These are phyloP conservation scores for Turritis glabra DNA, from an alignment of 345 rosid genomes.

Conservation along the genomic window DNA sequence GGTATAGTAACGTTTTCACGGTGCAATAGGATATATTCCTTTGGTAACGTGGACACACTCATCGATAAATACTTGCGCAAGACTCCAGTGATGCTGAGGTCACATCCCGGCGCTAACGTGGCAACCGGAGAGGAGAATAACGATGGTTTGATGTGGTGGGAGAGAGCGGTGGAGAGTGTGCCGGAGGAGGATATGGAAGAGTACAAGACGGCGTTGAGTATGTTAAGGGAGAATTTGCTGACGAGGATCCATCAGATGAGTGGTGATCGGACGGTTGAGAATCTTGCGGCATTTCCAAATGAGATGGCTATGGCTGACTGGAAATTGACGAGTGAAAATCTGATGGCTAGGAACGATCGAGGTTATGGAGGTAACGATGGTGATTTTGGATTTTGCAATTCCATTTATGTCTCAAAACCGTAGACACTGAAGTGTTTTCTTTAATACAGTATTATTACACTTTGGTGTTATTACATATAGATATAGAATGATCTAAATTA, in stretches of 20 bases:
- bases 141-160: constrained; percentile 37
- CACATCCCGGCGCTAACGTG: background rate
- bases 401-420: constrained; percentile 2
- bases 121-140: background rate
- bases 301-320: constrained; percentile 20
- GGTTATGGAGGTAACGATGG: constrained; percentile 16
- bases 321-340: constrained; percentile 1
- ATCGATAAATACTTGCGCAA: constrained; percentile 23
- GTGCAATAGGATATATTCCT: constrained; percentile 27
- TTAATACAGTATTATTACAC: background rate
- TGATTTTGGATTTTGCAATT: background rate
- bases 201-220: constrained; percentile 24
- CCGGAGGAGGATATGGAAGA: constrained; percentile 35
- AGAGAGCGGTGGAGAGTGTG: constrained; percentile 38
- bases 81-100: constrained; percentile 23
- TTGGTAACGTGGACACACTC: constrained; percentile 38
- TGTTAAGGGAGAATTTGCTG: constrained; percentile 18
- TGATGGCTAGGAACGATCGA: constrained; percentile 15
- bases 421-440: constrained; percentile 14
- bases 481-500: background rate
- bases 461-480: background rate
- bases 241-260: constrained; percentile 22
- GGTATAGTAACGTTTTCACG: constrained; percentile 38
- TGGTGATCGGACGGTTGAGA: constrained; percentile 22
- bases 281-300: background rate